Evolutionary conservation across 2,329 filamentous ascomycete genomes (phyloP), one percentile per base, ranked within the genome.

Genomic region (Knufia fluminis): DNA sequence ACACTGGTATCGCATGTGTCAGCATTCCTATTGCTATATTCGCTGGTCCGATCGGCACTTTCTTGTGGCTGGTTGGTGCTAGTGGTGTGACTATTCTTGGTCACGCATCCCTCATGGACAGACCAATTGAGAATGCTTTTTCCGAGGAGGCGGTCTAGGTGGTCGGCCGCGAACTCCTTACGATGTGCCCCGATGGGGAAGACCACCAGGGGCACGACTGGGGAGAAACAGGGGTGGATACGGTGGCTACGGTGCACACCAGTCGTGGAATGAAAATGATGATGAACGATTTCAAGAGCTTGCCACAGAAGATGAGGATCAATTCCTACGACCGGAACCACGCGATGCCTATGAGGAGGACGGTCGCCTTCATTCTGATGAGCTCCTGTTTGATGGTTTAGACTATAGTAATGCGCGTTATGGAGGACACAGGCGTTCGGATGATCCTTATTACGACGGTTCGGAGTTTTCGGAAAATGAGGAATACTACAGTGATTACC

Each of bases 71-170:
- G 66, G 88, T 97, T 65, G 92, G 92, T 67, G 92, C 92, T 61
- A 91, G 86, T 60, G 90, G 88, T 67, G 88, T 96, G 67, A 86
- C 83, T 66, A 94, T 97, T 60, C 75, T 97, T 59, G 92, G 92
- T 71, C 92, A 98, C 73, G 92, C 92, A 60, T 79, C 89, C 56
- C 81, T 97, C 67, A 83, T 97, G 85, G 91, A 97, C 69, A 96
- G 95, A 80, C 91, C 91, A 52, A 95, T 97, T 76, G 92, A 97
- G 83, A 91, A 94, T 90, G 90, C 90, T 96, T 98, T 98, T 96
- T 96, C 91, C 79, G 92, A 94, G 90, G 92, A 98, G 91, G 91
- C 92, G 90, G 92, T 98, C 86, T 98, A 97, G 83, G 79, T 94
- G 90, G 90, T 97, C 92, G 91, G 88, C 91, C 91, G 92, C 92